Conservation (phyloP, 257 asterid genomes). For the Vinca minor region DNA sequence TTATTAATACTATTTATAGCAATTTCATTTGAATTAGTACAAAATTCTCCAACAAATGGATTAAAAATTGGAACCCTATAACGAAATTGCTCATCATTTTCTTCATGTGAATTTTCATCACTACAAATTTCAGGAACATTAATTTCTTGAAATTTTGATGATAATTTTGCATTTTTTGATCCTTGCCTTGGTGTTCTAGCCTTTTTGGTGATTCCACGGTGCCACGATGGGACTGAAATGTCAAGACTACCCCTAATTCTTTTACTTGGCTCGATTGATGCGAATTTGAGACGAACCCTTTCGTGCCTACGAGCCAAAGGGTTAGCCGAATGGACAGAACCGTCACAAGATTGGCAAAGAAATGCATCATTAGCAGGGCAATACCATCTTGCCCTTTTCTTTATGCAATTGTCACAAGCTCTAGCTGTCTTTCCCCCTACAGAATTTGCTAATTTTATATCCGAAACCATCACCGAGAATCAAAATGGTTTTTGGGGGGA, state of each 20-base stretch:
- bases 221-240: conserved; percentile 51
- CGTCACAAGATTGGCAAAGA: conserved; percentile 63
- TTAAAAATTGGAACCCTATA: conserved; percentile 67
- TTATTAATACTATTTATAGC: too few relatives aligned
- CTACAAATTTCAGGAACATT: conserved; percentile 55
- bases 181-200: conserved; percentile 55
- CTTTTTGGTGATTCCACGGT: conserved; percentile 52
- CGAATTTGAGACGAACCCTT: conserved; percentile 61
- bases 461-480: conserved; percentile 47
- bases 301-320: conserved; percentile 69
- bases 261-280: conserved; percentile 25
- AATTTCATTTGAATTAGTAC: conserved; percentile 22
- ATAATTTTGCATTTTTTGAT: conserved; percentile 17
- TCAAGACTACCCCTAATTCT: too few relatives aligned
- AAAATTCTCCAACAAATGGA: too few relatives aligned
- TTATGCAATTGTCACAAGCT: conserved; percentile 66
- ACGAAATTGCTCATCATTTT: conserved; percentile 53
- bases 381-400: conserved; percentile 62
- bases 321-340: conserved; percentile 72
- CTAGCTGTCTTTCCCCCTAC: conserved; percentile 58
- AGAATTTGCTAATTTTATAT: conserved; percentile 38
- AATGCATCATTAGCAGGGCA: conserved; percentile 87
- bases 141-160: conserved; percentile 7
- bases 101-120: conserved; percentile 49
- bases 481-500: too few relatives aligned